Conservation (phyloP, 306 rosid species). For the Trifolium dubium region DNA sequence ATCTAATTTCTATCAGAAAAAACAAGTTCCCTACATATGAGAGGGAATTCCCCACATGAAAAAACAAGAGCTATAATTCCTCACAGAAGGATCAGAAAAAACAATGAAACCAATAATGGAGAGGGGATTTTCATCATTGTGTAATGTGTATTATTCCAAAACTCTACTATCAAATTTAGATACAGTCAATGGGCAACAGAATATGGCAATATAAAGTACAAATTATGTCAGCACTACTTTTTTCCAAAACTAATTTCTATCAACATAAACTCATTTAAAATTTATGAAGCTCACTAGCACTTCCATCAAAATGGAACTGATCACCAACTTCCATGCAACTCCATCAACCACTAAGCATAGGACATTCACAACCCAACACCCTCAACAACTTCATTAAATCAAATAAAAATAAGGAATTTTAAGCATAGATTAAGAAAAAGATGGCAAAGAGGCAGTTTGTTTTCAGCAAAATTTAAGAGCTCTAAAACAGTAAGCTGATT, state of each 20-base stretch:
- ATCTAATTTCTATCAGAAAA: background rate
- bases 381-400: background rate
- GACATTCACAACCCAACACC: conserved; percentile 19
- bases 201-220: conserved; percentile 9
- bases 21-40: too few species aligned
- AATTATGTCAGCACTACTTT: conserved; percentile 19
- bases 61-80: conserved; percentile 1
- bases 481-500: background rate
- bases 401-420: background rate
- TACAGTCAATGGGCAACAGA: background rate
- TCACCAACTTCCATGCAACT: conserved; percentile 27
- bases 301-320: conserved; percentile 13
- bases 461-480: background rate
- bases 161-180: background rate
- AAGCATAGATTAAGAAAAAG: background rate
- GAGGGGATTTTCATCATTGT: conserved; percentile 6
- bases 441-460: background rate
- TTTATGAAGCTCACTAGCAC: background rate
- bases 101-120: conserved; percentile 14
- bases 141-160: background rate
- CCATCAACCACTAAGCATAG: background rate
- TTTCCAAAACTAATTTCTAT: conserved; percentile 18
- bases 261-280: background rate
- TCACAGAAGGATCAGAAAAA: conserved; percentile 21
- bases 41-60: too few species aligned